phyloP scores from a whole-genome alignment of 352 stramenopile species.

The Thalassiosira hispida region DNA sequence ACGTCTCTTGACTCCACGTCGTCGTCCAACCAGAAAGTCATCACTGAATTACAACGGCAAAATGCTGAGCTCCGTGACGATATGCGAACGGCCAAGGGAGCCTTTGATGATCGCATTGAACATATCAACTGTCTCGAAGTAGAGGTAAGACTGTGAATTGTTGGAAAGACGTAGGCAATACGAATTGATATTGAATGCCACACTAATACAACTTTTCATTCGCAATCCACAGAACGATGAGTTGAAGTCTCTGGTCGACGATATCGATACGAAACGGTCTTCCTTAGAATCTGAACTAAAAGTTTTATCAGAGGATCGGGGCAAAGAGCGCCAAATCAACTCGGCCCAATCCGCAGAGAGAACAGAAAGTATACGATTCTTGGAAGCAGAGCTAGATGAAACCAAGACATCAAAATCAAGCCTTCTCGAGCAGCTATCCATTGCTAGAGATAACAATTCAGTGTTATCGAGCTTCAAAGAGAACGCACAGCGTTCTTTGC shows the following conservation, averaged over 20 bases:
- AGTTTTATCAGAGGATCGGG: not conserved
- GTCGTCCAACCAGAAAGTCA: slow-evolving; percentile 10
- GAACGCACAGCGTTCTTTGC: not conserved
- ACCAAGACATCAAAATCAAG: not conserved
- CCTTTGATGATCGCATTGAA: slow-evolving; percentile 7
- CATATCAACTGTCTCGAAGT: slow-evolving; percentile 9
- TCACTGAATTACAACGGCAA: slow-evolving; percentile 37
- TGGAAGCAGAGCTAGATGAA: slow-evolving; percentile 23
- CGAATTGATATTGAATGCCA: not conserved
- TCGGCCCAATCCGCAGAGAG: slow-evolving; percentile 16
- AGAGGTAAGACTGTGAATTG: slow-evolving; percentile 16
- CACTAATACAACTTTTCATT: not conserved
- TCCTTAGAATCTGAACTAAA: slow-evolving; percentile 31
- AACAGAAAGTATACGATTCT: slow-evolving; percentile 14
- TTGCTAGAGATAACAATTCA: slow-evolving; percentile 24
- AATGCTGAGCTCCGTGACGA: slow-evolving; percentile 23
- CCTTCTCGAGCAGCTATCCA: slow-evolving; percentile 16
- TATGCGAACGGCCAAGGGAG: slow-evolving; percentile 1
- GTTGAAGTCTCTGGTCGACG: slow-evolving; percentile 27
- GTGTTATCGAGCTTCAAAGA: slow-evolving; percentile 34
- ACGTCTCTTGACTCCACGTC: slow-evolving; percentile 22
- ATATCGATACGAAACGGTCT: slow-evolving; percentile 19
- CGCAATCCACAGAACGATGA: slow-evolving; percentile 30
- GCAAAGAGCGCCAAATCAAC: slow-evolving; percentile 16
- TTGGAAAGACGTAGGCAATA: not conserved